A percentile compares a stretch with the other conserved stretches of the same genome.
Conservation (phyloP, 495 filamentous ascomycete genomes). For the Thermothielavioides terrestris region DNA sequence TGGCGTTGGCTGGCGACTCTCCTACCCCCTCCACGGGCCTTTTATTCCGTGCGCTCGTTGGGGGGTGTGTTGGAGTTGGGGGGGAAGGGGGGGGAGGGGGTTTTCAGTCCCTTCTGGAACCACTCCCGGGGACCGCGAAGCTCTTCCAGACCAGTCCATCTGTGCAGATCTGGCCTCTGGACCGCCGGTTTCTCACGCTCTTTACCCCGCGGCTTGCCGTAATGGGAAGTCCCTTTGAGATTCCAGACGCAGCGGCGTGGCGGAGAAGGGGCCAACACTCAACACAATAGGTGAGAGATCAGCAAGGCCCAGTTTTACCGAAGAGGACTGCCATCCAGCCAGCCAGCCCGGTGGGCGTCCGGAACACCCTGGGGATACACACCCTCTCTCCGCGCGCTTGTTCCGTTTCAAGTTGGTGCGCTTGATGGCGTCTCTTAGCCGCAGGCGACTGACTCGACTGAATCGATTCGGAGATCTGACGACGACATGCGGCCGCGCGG, state of each 20-base stretch:
- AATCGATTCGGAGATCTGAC: slow-evolving; percentile 8
- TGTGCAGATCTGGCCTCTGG: neutral
- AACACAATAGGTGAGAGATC: too few species aligned
- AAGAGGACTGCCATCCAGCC: slow-evolving; percentile 5
- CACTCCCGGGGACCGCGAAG: neutral
- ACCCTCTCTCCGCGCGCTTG: slow-evolving; percentile 22
- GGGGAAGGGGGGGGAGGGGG: neutral
- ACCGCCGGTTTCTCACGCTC: neutral
- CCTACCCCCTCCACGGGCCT: slow-evolving; percentile 14
- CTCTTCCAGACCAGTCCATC: neutral
- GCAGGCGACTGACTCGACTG: slow-evolving; percentile 15
- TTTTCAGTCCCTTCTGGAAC: neutral
- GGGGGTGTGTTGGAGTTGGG: neutral
- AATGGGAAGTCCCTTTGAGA: slow-evolving; percentile 4
- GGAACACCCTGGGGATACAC: neutral
- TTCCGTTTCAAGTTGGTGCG: slow-evolving; percentile 27
- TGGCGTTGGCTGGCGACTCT: slow-evolving; percentile 13
- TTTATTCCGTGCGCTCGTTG: slow-evolving; percentile 20
- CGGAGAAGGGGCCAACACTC: slow-evolving; percentile 1
- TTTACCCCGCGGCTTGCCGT: slow-evolving; percentile 8
- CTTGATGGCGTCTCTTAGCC: slow-evolving; percentile 16
- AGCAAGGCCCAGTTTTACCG: neutral
- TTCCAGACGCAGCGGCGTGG: slow-evolving; percentile 6
- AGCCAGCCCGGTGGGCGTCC: slow-evolving; percentile 6
- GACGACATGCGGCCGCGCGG: neutral